Base-by-base conservation (phyloP, 2,329 filamentous ascomycete species). In the Xenoacremonium recifei region DNA sequence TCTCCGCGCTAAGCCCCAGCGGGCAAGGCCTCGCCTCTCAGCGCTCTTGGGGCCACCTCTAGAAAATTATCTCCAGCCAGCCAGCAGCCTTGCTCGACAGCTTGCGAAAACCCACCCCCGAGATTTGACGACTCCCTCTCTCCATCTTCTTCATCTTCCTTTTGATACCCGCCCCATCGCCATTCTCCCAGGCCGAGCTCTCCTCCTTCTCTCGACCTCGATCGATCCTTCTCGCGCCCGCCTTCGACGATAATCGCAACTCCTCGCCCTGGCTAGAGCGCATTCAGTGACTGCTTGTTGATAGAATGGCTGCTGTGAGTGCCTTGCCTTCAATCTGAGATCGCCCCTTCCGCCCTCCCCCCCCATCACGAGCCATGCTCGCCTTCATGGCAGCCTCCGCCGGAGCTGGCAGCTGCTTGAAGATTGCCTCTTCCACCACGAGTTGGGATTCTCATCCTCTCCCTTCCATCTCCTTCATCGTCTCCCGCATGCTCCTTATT, bases 271-370 rank as follows among this genome's bases (percentile, higher is more conserved):
- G n/a, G n/a, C n/a, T n/a, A 51, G 55, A 57, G 52, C 52, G 51
- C 51, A 54, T 56, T 50, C 56, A 55, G 59, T 58, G 53, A 54
- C 51, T 54, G n/a, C n/a, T n/a, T n/a, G n/a, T n/a, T n/a, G 57
- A 62, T 63, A 69, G 65, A 64, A 69, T 69, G 66, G 66, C 66
- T 65, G 62, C 66, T 64, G 66, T 69, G 63, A 66, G 66, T 68
- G 38, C 45, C n/a, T n/a, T n/a, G n/a, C n/a, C n/a, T n/a, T n/a
- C n/a, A 42, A 39, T 48, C 41, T 54, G 40, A 44, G 30, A 45
- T 49, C 38, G 50, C 39, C 40, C 45, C 25, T 45, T 33, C 21
- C 41, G 25, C 32, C n/a, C n/a, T n/a, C n/a, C n/a, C n/a, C n/a
- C n/a, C n/a, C n/a, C n/a, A n/a, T n/a, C n/a, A n/a, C n/a, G n/a